Base-by-base conservation (phyloP, 148 eudicot species). In the Vaccinium corymbosum region DNA sequence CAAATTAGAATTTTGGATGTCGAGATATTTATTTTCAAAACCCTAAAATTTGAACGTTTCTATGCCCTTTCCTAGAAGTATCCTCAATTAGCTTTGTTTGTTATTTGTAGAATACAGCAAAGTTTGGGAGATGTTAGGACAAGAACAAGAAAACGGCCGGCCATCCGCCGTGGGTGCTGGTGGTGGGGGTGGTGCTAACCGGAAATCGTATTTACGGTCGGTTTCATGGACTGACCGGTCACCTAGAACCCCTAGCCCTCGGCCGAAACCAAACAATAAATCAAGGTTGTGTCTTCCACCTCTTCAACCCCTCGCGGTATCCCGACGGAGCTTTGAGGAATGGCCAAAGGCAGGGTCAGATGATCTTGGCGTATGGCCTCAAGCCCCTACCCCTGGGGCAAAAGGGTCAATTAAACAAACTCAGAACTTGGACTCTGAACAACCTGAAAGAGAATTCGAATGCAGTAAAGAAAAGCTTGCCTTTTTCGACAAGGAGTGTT, bases 321-420 rank as follows among this genome's bases (percentile, higher is more conserved):
- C 90, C n/a, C 87, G 92, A 46, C 88, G 88, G 66, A 89, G 48
- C 71, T 84, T 87, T 13, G 97, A 95, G 85, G 96, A 97, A 73
- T 97, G 99, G 99, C 99, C 99, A 3, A 90, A 84, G 85, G 93
- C 99, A 0, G 99, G 99, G 11, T 95, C 98, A 0, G 99, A 97
- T 88, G 99, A 97, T 87, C 89, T 95, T 22, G 99, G 99, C 16
- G 91, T 93, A 27, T 97, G 99, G 99, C 95, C 94, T 73, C 91
- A 90, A 81, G 92, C 94, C 1, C 85, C 93, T 2, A 94, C 98
- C 29, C 98, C 97, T 27, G 92, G 98, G 22, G 93, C 89, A 2
- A 90, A 87, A 85, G 92, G 92, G 42, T 76, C 89, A 3, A 11
- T 75, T 7, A 87, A 80, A 20, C 81, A 88, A 7, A 78, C 85